Evolutionary conservation across 345 rosid species (phyloP).

Genomic region (Excoecaria agallocha): DNA sequence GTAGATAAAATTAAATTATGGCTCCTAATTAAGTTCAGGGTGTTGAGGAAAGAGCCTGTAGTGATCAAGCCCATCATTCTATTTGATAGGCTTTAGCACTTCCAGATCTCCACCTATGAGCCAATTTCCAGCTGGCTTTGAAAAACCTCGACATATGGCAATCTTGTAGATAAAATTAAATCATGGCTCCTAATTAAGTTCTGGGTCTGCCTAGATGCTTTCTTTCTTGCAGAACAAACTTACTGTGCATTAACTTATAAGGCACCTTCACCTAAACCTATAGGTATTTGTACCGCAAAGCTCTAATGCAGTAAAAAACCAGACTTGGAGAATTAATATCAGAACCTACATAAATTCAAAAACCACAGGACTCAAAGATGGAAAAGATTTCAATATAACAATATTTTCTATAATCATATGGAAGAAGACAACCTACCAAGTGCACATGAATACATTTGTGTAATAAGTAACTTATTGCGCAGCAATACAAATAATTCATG

Average conservation of each 20-base stretch:
- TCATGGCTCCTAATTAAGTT: too few species aligned
- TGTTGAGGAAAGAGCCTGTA: constrained; percentile 86
- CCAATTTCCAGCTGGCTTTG: constrained; percentile 82
- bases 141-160: constrained; percentile 86
- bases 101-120: constrained; percentile 91
- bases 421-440: neutral
- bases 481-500: constrained; percentile 6
- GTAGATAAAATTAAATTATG: too few species aligned
- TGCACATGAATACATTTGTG: neutral
- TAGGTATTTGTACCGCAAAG: neutral
- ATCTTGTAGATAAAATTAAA: constrained; percentile 44
- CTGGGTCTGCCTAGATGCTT: neutral
- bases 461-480: neutral
- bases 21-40: too few species aligned
- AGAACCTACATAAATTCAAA: neutral
- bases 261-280: neutral
- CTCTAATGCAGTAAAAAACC: neutral
- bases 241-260: neutral
- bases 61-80: constrained; percentile 94
- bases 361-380: neutral
- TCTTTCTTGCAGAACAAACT: neutral
- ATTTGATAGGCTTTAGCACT: constrained; percentile 70
- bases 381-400: neutral
- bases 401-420: neutral
- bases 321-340: neutral